phyloP scores from a whole-genome alignment of 2,329 filamentous ascomycete genomes.

The Lachnellula suecica region DNA sequence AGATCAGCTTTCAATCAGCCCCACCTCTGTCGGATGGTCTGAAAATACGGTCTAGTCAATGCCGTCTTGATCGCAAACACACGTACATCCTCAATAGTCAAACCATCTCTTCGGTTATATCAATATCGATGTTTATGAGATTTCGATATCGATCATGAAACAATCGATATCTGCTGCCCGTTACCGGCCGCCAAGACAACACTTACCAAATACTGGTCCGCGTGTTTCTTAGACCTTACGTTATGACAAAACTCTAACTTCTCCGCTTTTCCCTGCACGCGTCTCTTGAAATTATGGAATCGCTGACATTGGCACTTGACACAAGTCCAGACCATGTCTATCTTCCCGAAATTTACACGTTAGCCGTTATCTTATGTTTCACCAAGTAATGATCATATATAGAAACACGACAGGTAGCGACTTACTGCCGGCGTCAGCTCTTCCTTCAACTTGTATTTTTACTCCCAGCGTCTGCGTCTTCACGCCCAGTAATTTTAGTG shows the following conservation, averaged over 20 bases:
- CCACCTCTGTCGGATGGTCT: too few relatives aligned
- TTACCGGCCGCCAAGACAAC: neutral
- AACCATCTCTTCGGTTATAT: too few relatives aligned
- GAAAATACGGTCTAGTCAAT: too few relatives aligned
- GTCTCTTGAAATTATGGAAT: constrained; percentile 17
- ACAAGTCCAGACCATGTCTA: constrained; percentile 9
- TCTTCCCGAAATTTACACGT: constrained; percentile 20
- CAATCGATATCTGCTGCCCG: too few relatives aligned
- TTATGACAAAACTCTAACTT: neutral
- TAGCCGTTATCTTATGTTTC: constrained; percentile 16
- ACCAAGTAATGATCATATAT: neutral
- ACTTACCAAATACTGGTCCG: too few relatives aligned
- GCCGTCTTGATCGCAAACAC: too few relatives aligned
- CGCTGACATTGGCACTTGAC: constrained; percentile 22
- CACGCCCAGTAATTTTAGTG: neutral
- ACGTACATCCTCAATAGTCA: too few relatives aligned
- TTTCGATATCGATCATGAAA: too few relatives aligned
- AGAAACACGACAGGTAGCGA: neutral
- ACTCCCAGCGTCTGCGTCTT: neutral
- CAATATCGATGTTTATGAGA: too few relatives aligned
- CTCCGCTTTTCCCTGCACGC: constrained; percentile 9
- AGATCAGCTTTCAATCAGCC: too few relatives aligned
- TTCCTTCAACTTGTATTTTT: neutral
- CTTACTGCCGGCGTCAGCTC: neutral
- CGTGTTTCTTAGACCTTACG: too few relatives aligned